Conservation (phyloP, 495 filamentous ascomycete genomes). For the Penicillium antarcticum region DNA sequence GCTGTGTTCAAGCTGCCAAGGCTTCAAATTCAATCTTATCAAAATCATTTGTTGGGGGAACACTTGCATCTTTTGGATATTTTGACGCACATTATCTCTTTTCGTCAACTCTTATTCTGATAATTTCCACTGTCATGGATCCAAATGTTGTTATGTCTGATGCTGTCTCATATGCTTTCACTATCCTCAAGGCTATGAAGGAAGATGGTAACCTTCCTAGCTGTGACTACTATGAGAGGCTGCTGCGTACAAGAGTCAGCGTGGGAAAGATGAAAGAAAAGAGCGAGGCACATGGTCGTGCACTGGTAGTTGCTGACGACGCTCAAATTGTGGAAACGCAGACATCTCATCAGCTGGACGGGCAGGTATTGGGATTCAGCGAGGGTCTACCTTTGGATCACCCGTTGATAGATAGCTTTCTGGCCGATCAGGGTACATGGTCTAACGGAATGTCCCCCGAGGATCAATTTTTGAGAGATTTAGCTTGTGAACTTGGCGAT, state of each 20-base stretch:
- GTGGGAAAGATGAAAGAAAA: constrained; percentile 11
- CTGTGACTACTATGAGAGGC: constrained; percentile 15
- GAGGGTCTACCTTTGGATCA: constrained; percentile 9
- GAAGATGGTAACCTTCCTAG: constrained; percentile 28
- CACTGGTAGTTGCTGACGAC: background rate
- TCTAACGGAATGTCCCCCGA: constrained; percentile 9
- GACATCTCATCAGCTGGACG: background rate
- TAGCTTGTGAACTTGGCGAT: constrained; percentile 8
- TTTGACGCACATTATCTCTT: constrained; percentile 29
- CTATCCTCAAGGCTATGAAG: constrained; percentile 20
- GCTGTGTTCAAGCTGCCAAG: constrained; percentile 23
- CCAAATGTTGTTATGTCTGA: constrained; percentile 16
- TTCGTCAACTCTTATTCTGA: constrained; percentile 24
- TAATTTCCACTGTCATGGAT: constrained; percentile 26
- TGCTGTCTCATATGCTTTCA: constrained; percentile 19
- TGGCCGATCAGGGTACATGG: constrained; percentile 8
- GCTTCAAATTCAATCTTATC: constrained; percentile 22
- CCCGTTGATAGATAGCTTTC: constrained; percentile 13
- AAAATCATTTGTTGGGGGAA: constrained; percentile 18
- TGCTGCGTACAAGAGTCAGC: constrained; percentile 10
- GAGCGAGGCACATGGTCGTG: background rate
- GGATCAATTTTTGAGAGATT: constrained; percentile 7
- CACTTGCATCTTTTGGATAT: constrained; percentile 25
- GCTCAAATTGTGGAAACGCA: too few relatives aligned
- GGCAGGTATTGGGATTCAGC: background rate